These are phyloP conservation scores for grape (Vitis vinifera) DNA, from an alignment of 164 flowering plant genomes.

Conservation along the genomic window ASM3070453v1 NC_081810.1:13331501-13332000, in stretches of 20 bases:
- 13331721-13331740: not conserved
- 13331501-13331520: constrained; percentile 88
- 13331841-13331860: not conserved
- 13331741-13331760: not conserved
- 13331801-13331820: constrained; percentile 30
- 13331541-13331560: constrained; percentile 85
- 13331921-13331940: not conserved
- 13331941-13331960: not conserved
- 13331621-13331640: too few species aligned
- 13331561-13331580: constrained; percentile 6
- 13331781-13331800: constrained; percentile 62
- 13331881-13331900: too few species aligned
- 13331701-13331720: too few species aligned
- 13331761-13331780: constrained; percentile 68
- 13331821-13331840: too few species aligned
- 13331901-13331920: not conserved
- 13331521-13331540: constrained; percentile 88
- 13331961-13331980: not conserved
- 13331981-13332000: not conserved
- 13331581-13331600: not conserved
- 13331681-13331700: not conserved
- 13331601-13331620: not conserved
- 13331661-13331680: not conserved
- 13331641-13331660: too few species aligned
- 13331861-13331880: not conserved